Conservation (phyloP, 208 protist species). For the Wallacemonas collosoma region DNA sequence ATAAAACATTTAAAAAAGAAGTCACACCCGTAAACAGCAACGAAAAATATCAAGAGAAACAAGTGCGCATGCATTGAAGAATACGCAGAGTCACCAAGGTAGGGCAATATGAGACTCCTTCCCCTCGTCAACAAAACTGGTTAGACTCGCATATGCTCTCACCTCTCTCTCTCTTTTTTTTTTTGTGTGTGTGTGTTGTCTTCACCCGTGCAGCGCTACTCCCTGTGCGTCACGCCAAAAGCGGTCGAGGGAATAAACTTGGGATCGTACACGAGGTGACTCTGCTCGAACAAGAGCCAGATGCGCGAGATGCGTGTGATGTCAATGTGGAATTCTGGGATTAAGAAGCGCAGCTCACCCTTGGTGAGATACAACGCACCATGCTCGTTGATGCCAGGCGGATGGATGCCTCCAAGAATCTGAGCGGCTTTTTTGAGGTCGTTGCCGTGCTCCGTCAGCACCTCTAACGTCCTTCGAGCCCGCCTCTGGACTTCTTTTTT, state of each 20-base stretch:
- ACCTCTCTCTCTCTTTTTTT: conserved; percentile 9
- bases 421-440: conserved; percentile 67
- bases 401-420: conserved; percentile 80
- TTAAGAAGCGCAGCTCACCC: conserved; percentile 87
- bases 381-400: conserved; percentile 73
- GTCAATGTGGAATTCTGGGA: conserved; percentile 64
- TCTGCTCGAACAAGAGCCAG: conserved; percentile 90
- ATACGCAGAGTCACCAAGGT: too few relatives aligned
- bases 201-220: conserved; percentile 14
- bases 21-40: too few relatives aligned
- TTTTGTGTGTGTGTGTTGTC: neutral
- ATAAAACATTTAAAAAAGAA: too few relatives aligned
- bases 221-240: conserved; percentile 74
- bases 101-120: neutral
- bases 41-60: too few relatives aligned
- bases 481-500: conserved; percentile 70
- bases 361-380: conserved; percentile 91
- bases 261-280: conserved; percentile 86
- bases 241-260: conserved; percentile 80
- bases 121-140: neutral
- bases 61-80: too few relatives aligned
- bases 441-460: conserved; percentile 66
- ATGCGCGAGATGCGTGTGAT: conserved; percentile 86
- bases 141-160: neutral
- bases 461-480: conserved; percentile 43